phyloP scores from a whole-genome alignment of 2,329 filamentous ascomycete genomes.

The Fusarium sp. region DNA sequence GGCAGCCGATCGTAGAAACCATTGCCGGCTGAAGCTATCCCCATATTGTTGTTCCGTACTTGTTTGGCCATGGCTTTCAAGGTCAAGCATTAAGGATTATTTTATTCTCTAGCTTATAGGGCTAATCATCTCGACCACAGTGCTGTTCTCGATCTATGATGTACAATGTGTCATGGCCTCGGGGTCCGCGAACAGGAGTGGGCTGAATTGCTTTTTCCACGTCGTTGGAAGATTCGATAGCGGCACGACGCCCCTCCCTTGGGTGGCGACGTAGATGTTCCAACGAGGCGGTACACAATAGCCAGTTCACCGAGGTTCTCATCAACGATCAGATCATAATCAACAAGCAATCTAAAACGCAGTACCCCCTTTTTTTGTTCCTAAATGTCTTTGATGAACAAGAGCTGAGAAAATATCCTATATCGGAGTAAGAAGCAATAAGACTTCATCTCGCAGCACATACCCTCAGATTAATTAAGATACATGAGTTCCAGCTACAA shows the following conservation, averaged over 20 bases:
- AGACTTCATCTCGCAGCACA: background rate
- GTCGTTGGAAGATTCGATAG: constrained; percentile 2
- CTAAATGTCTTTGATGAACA: background rate
- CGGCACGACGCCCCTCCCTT: background rate
- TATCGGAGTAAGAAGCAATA: background rate
- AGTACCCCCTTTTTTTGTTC: background rate
- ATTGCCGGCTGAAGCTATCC: background rate
- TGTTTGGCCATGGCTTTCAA: background rate
- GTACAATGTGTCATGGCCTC: background rate
- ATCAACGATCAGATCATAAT: constrained; percentile 18
- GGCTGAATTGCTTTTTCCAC: constrained; percentile 19
- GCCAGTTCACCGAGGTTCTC: constrained; percentile 8
- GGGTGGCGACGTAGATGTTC: background rate
- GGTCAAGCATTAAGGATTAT: background rate
- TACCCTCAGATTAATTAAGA: background rate
- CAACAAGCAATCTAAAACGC: background rate
- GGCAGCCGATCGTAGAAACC: background rate
- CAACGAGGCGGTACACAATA: background rate
- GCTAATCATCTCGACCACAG: background rate
- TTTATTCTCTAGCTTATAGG: background rate
- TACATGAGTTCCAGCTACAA: background rate
- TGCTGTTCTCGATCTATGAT: background rate
- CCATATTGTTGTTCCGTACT: background rate
- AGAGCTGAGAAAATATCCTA: background rate
- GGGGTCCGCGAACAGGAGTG: background rate